Conservation (phyloP, 1,284 basidiomycete genomes). For the Ceratobasidium sp. region DNA sequence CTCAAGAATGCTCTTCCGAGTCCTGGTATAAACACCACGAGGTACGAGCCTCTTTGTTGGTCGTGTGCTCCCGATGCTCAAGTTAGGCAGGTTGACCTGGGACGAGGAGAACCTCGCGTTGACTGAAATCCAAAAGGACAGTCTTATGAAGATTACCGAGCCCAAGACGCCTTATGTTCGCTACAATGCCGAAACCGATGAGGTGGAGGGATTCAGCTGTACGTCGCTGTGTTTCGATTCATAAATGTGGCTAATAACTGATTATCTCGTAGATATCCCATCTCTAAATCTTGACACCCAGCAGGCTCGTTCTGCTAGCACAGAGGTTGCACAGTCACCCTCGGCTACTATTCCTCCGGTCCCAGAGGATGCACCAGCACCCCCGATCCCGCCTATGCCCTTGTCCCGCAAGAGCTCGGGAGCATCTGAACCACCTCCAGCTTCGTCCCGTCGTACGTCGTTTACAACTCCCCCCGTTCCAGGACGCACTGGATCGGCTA, state of each 20-base stretch:
- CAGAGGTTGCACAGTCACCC: slow-evolving; percentile 21
- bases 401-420: slow-evolving; percentile 54
- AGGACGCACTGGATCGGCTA: slow-evolving; percentile 33
- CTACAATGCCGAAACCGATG: slow-evolving; percentile 85
- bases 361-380: slow-evolving; percentile 30
- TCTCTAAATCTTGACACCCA: slow-evolving; percentile 42
- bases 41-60: neutral
- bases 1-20: slow-evolving; percentile 74
- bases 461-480: slow-evolving; percentile 61
- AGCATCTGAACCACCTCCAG: slow-evolving; percentile 59
- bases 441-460: slow-evolving; percentile 80
- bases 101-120: slow-evolving; percentile 90
- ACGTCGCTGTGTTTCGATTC: slow-evolving; percentile 47
- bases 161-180: slow-evolving; percentile 95
- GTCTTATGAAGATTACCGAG: slow-evolving; percentile 95
- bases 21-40: slow-evolving; percentile 21
- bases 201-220: slow-evolving; percentile 71
- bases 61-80: neutral
- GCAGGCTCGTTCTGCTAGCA: slow-evolving; percentile 46
- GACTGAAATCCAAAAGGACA: slow-evolving; percentile 91
- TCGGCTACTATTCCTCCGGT: slow-evolving; percentile 30
- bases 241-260: neutral
- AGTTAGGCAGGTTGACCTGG: slow-evolving; percentile 72
- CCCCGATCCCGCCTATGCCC: slow-evolving; percentile 40
- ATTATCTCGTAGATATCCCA: slow-evolving; percentile 42